Base-by-base conservation (phyloP, 176 grass and related monocot genomes). In the Musa schizocarpa region DNA sequence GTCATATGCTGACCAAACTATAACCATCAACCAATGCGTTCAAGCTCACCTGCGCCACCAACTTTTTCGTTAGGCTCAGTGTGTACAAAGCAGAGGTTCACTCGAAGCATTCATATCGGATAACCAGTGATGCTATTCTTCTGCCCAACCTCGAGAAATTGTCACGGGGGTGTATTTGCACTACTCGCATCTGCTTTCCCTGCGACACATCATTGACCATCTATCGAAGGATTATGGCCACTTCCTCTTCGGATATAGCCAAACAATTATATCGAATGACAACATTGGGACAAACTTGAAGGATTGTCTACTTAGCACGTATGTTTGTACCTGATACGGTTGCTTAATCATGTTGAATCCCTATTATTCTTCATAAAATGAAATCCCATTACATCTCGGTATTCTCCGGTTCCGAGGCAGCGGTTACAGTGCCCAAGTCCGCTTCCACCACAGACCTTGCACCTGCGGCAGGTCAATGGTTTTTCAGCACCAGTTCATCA, bases 391-490 rank as follows among this genome's bases (percentile, higher is more conserved):
- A 85, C 82, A 86, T 89, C 90, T 55, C 86, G 74, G 79, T 82
- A 92, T 80, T 92, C 90, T 69, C 86, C 90, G 17, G 90, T 86
- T 67, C 90, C 90, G 67, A 89, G 86, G 73, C 90, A 92, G 2
- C 86, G 79, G 57, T 82, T 75, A 67, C 90, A 92, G 26, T 86
- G 86, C 66, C 76, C 86, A 24, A 89, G 74, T 54, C 90, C 90
- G 48, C 90, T 89, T n/a, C 90, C 90, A 50, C 90, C 73, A 21
- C 90, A 92, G 62, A 86, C 81, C 9, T 64, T 78, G 50, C 90
- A 92, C 90, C 90, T 92, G 74, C 23, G 17, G 79, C 79, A 84
- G 59, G 26, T 1, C 69, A 71, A 49, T 52, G 34, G 17, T 13
- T 52, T 17, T 50, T 54, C 16, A 1, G 14, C 20, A 22, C 14